phyloP scores from a whole-genome alignment of 305 asterid species.

The Andrographis paniculata region DNA sequence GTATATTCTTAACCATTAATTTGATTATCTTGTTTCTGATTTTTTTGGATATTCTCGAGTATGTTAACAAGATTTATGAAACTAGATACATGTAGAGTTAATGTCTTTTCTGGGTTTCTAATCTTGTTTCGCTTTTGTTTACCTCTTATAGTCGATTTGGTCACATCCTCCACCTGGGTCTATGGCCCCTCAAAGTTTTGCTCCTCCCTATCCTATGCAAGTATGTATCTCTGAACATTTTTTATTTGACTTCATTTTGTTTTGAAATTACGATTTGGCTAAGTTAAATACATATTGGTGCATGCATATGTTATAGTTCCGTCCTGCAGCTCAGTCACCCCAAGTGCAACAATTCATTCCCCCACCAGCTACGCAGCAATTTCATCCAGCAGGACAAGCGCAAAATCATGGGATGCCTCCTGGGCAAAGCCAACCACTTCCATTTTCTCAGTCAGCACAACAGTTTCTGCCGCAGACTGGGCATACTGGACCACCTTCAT shows the following conservation, averaged over 20 bases:
- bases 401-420: conserved; percentile 53
- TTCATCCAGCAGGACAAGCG: conserved; percentile 51
- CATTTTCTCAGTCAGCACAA: conserved; percentile 66
- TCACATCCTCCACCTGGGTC: conserved; percentile 64
- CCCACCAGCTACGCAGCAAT: conserved; percentile 55
- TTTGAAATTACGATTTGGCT: conserved; percentile 8
- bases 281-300: conserved; percentile 13
- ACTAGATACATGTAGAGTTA: not conserved
- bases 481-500: conserved; percentile 42
- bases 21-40: not conserved
- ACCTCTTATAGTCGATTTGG: conserved; percentile 42
- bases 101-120: conserved; percentile 14
- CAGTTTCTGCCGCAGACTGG: conserved; percentile 60
- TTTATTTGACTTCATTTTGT: conserved; percentile 2
- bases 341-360: conserved; percentile 58
- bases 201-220: conserved; percentile 62
- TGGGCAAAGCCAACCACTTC: conserved; percentile 58
- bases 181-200: conserved; percentile 59
- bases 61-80: no score
- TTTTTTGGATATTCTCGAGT: no score
- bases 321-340: conserved; percentile 45
- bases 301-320: conserved; percentile 48
- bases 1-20: not conserved
- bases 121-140: conserved; percentile 18
- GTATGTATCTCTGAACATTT: conserved; percentile 32